Conservation (phyloP, 768 basidiomycete genomes). For the Kwoniella dendrophila region DNA sequence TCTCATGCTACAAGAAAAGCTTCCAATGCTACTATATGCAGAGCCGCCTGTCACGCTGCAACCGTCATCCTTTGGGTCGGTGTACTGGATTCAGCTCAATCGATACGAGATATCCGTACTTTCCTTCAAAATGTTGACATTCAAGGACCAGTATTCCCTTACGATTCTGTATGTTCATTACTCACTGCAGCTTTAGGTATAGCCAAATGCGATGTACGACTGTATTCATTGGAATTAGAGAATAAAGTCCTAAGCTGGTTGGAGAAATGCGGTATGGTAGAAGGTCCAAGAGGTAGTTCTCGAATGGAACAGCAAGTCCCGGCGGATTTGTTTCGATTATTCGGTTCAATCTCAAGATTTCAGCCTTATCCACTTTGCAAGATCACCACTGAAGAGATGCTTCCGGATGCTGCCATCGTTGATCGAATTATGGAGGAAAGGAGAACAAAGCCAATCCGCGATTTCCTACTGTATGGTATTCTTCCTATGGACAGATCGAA, state of each 20-base stretch:
- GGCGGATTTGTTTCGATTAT: constrained; percentile 66
- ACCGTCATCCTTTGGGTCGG: constrained; percentile 61
- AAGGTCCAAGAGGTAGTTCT: constrained; percentile 57
- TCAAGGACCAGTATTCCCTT: constrained; percentile 84
- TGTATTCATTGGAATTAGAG: constrained; percentile 83
- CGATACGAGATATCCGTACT: constrained; percentile 73
- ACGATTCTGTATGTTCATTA: constrained; percentile 86
- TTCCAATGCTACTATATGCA: constrained; percentile 68
- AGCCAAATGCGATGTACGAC: constrained; percentile 75
- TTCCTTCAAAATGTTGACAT: constrained; percentile 81
- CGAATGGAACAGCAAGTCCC: constrained; percentile 62
- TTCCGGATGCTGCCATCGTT: constrained; percentile 73
- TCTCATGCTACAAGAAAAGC: constrained; percentile 74
- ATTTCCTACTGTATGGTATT: constrained; percentile 15
- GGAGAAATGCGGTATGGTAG: constrained; percentile 67
- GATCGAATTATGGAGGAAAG: constrained; percentile 66
- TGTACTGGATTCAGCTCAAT: constrained; percentile 61
- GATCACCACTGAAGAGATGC: constrained; percentile 48
- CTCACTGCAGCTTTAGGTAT: constrained; percentile 69
- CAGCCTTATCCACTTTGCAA: constrained; percentile 58
- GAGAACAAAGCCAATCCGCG: constrained; percentile 64
- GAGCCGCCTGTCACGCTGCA: constrained; percentile 76
- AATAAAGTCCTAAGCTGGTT: constrained; percentile 85
- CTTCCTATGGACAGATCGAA: neutral
- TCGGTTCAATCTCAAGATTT: constrained; percentile 69